phyloP scores from a whole-genome alignment of 257 asterid genomes.

The Anisodus acutangulus region DNA sequence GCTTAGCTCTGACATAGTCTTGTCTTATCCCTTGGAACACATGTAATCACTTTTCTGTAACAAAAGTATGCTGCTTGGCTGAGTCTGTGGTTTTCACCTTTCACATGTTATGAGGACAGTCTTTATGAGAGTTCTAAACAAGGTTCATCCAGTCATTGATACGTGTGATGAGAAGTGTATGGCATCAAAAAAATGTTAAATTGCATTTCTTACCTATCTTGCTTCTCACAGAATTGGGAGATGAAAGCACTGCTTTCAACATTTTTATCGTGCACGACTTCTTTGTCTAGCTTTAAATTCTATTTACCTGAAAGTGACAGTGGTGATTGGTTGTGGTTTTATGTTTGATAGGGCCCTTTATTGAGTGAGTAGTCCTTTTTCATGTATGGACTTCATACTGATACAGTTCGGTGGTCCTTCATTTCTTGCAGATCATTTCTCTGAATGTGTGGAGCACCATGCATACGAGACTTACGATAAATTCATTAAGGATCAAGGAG shows the following conservation, averaged over 20 bases:
- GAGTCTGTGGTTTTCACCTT: background rate
- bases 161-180: too few relatives aligned
- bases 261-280: background rate
- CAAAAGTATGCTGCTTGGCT: background rate
- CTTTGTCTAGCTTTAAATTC: background rate
- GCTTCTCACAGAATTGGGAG: background rate
- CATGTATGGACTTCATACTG: background rate
- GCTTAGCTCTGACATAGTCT: too few relatives aligned
- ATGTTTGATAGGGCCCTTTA: background rate
- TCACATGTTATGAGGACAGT: background rate
- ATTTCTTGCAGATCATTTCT: slow-evolving; percentile 77
- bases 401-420: background rate
- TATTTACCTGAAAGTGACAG: background rate
- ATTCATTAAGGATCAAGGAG: slow-evolving; percentile 79
- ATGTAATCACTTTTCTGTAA: background rate
- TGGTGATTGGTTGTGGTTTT: background rate
- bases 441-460: slow-evolving; percentile 94
- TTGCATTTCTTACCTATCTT: background rate
- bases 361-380: background rate
- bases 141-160: too few relatives aligned
- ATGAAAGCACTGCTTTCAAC: background rate
- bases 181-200: background rate
- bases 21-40: background rate
- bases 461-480: slow-evolving; percentile 97
- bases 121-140: too few relatives aligned